Base-by-base conservation (phyloP, 176 grass and related monocot genomes). In the Carex scoparia region DNA sequence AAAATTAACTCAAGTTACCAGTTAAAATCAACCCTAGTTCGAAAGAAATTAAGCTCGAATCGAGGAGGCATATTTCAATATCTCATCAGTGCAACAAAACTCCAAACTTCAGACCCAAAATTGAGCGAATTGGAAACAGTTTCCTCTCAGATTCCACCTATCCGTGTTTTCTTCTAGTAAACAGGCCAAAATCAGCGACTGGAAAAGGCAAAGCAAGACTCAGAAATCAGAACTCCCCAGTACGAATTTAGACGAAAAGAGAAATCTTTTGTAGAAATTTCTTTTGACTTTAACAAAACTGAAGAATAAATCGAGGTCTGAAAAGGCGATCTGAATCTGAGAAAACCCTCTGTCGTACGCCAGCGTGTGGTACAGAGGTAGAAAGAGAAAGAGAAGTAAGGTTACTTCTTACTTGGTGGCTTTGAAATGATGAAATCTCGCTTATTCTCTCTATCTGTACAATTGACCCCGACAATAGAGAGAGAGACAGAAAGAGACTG, bases 271-370 rank as follows among this genome's bases (percentile, higher is more conserved):
- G 63, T 1, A 13, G 28, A 32, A 65, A 65, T 30, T 14, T 65
- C 8, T 33, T 2, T 73, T 48, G 69, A 48, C 19, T 10, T 76
- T 55, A 16, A 72, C 13, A 49, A 76, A 30, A 30, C 28, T 76
- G 72, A 27, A 71, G 68, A 65, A 11, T 30, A 5, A 65, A 65
- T 14, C 63, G 10, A 65, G 13, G 33, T 69, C 2, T 40, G 66
- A 69, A 69, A 69, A 38, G 42, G 70, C 70, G 70, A 77, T 77
- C 23, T 77, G 72, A 77, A 77, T 32, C 23, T 53, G 72, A 77
- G 48, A 77, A 49, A 77, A 30, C 46, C 71, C 71, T 75, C 10
- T 56, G 19, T 53, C 2, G 70, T 49, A 77, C 72, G 49, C 46
- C 48, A 69, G 33, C 66, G 4, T 69, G 31, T 40, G 66, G 66